These are phyloP conservation scores for Mimosa bimucronata DNA, from an alignment of 306 rosid genomes.

Conservation along the genomic window DNA sequence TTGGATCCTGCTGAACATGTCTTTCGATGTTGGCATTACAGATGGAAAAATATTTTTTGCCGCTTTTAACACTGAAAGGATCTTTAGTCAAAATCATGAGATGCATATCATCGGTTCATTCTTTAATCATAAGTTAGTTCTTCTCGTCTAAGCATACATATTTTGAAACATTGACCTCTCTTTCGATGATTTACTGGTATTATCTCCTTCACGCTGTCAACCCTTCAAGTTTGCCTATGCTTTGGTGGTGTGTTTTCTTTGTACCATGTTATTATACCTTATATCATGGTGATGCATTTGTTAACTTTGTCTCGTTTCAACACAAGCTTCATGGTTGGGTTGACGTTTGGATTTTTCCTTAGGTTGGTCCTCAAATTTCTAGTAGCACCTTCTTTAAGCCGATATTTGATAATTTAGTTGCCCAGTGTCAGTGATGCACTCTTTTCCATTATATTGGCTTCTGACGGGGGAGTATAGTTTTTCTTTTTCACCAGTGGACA, in stretches of 20 bases:
- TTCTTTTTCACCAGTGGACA: background rate
- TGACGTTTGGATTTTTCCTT: background rate
- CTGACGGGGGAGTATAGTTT: background rate
- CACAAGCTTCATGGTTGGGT: background rate
- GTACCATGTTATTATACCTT: too few species aligned
- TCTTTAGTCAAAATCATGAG: constrained; percentile 51
- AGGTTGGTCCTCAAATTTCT: background rate
- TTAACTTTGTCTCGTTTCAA: too few species aligned
- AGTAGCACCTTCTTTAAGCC: background rate
- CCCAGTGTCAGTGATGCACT: background rate
- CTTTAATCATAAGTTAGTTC: constrained; percentile 70
- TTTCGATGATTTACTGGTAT: too few species aligned
- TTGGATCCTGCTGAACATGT: constrained; percentile 79
- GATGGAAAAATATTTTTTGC: constrained; percentile 71
- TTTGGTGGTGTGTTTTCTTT: too few species aligned
- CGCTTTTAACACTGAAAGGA: constrained; percentile 63
- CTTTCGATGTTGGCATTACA: constrained; percentile 70
- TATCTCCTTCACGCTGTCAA: too few species aligned
- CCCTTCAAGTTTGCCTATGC: too few species aligned
- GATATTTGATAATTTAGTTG: background rate
- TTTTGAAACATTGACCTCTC: too few species aligned
- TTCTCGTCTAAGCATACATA: background rate
- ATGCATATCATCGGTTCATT: constrained; percentile 57
- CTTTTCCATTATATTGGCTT: background rate
- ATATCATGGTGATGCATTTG: too few species aligned